phyloP scores from a whole-genome alignment of 139 green algal species.

The Asterochloris sp. region DNA sequence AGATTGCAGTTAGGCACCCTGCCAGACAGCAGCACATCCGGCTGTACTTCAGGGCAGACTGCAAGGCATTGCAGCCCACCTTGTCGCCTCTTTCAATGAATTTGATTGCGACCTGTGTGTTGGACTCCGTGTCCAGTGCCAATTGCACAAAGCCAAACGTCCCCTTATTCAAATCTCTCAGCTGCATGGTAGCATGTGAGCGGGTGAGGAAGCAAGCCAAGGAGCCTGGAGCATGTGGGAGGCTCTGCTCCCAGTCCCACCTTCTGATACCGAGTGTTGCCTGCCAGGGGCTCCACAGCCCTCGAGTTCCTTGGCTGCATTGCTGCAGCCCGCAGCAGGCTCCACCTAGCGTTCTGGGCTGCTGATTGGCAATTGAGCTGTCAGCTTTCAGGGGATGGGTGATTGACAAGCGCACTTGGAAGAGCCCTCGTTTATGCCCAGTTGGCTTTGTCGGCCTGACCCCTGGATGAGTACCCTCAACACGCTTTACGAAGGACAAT shows the following conservation, averaged over 20 bases:
- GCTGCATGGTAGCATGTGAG: not conserved
- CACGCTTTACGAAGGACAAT: no score
- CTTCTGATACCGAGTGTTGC: constrained; percentile 21
- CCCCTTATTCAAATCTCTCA: constrained; percentile 55
- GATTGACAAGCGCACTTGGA: no score
- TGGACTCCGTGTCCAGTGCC: constrained; percentile 59
- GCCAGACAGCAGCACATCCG: not conserved
- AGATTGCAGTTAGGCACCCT: not conserved
- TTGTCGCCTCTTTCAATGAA: constrained; percentile 79
- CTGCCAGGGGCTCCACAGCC: constrained; percentile 14
- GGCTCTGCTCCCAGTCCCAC: not conserved
- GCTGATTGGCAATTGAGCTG: no score
- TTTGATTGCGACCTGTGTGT: constrained; percentile 76
- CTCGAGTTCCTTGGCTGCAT: constrained; percentile 10
- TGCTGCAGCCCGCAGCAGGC: not conserved
- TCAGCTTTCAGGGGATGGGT: no score
- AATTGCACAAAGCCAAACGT: constrained; percentile 91
- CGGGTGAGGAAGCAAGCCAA: not conserved
- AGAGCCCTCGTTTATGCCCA: no score
- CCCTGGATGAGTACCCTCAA: no score
- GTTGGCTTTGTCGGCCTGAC: no score
- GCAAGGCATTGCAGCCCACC: constrained; percentile 12
- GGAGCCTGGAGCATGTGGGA: not conserved
- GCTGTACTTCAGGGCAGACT: not conserved
- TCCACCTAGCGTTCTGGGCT: no score